Percentiles rank a stretch among this genome's conserved stretches.
phyloP scores from a whole-genome alignment of 2,329 filamentous ascomycete genomes.

The Colletotrichum navitas region DNA sequence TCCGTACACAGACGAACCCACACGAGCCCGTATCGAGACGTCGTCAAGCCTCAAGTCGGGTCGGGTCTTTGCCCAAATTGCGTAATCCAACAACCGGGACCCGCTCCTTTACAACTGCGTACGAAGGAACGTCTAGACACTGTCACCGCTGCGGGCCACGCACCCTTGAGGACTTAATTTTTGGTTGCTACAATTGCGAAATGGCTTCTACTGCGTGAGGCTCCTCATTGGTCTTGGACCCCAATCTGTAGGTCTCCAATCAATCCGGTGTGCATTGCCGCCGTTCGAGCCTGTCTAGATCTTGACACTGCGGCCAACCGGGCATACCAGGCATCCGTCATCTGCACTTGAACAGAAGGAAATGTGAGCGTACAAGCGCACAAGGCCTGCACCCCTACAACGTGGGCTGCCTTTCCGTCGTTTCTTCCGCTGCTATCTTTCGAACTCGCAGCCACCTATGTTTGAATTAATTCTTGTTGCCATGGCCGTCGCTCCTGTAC shows the following conservation, averaged over 20 bases:
- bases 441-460: background rate
- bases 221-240: constrained; percentile 16
- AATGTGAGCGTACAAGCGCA: background rate
- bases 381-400: background rate
- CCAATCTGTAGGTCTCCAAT: constrained; percentile 24
- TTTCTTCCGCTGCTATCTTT: background rate
- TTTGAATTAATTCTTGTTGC: background rate
- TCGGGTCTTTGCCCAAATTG: background rate
- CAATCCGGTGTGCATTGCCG: constrained; percentile 25
- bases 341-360: constrained; percentile 6
- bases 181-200: background rate
- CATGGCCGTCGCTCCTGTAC: too few relatives aligned
- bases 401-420: constrained; percentile 3
- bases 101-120: background rate
- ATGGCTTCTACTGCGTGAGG: background rate
- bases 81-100: too few relatives aligned
- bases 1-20: too few relatives aligned
- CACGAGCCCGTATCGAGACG: too few relatives aligned
- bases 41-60: background rate
- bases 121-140: background rate
- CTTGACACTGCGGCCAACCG: constrained; percentile 16
- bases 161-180: background rate
- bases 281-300: constrained; percentile 7
- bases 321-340: constrained; percentile 6
- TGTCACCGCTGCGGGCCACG: background rate